These are phyloP conservation scores for Mesostigma viride DNA, from an alignment of 139 green algal genomes.

Conservation along the genomic window DNA sequence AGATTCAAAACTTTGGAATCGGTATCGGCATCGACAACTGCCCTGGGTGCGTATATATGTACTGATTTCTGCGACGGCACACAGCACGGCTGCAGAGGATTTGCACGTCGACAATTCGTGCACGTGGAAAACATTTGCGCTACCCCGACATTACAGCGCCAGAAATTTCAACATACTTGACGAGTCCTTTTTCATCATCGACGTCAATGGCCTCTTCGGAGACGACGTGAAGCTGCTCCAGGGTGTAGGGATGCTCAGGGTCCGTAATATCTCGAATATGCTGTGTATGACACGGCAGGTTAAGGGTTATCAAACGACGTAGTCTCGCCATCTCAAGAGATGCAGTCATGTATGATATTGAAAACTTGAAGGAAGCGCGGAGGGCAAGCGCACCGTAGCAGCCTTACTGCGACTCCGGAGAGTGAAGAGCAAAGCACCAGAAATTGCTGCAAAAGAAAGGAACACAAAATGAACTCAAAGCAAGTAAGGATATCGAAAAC, in stretches of 20 bases:
- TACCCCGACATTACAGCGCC: neutral
- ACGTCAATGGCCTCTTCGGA: constrained; percentile 33
- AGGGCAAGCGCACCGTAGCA: neutral
- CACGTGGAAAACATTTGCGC: no score
- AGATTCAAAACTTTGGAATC: no score
- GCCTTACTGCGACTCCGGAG: neutral
- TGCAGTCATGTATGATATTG: neutral
- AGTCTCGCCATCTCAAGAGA: neutral
- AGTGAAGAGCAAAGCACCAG: neutral
- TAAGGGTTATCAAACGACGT: neutral
- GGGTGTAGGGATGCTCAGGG: constrained; percentile 91
- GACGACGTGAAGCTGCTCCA: constrained; percentile 81
- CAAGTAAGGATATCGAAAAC: constrained; percentile 16
- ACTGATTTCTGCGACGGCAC: no score
- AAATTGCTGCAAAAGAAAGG: neutral
- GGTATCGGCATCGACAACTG: no score
- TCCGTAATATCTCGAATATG: constrained; percentile 77
- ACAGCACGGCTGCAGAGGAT: no score
- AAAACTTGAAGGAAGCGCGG: neutral
- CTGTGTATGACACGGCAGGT: constrained; percentile 16
- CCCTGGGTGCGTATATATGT: no score
- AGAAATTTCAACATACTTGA: neutral
- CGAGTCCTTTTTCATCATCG: constrained; percentile 16
- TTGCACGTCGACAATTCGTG: no score
- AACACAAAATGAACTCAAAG: neutral